Percentiles rank a stretch among this genome's conserved stretches.
Evolutionary conservation across 163 green algal species (phyloP).

Genomic region (Dunaliella salina): DNA sequence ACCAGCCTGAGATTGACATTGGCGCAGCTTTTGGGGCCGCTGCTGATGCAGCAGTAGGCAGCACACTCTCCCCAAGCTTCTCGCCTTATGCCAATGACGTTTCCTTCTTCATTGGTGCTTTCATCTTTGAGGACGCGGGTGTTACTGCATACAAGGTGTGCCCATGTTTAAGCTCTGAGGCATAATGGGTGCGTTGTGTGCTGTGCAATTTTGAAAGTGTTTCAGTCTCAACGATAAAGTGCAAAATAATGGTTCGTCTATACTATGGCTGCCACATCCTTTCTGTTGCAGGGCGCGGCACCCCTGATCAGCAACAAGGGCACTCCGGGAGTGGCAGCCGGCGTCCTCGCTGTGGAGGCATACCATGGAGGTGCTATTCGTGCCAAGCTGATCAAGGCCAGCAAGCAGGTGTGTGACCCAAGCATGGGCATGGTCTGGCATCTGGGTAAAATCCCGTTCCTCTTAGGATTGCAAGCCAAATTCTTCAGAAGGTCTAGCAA

Average conservation of each 20-base stretch:
- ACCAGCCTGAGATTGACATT: slow-evolving; percentile 45
- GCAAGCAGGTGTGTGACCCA: neutral
- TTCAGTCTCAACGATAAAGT: no score
- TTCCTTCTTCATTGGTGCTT: slow-evolving; percentile 42
- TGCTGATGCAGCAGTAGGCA: slow-evolving; percentile 31
- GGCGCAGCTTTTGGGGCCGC: slow-evolving; percentile 29
- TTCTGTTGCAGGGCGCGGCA: neutral
- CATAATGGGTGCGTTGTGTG: no score
- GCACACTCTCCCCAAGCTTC: slow-evolving; percentile 25
- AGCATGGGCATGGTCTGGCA: no score
- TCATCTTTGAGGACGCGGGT: slow-evolving; percentile 61
- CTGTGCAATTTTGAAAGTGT: no score
- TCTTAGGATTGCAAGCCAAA: no score
- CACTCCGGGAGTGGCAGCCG: slow-evolving; percentile 21
- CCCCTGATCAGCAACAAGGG: slow-evolving; percentile 4
- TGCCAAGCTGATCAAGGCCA: slow-evolving; percentile 24
- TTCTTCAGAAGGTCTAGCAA: no score
- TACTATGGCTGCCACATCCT: neutral
- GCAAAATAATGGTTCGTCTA: no score
- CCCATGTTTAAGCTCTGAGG: no score
- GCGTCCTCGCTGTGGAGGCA: slow-evolving; percentile 47
- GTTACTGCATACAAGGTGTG: slow-evolving; percentile 46
- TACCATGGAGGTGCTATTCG: slow-evolving; percentile 56
- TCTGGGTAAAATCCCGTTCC: no score
- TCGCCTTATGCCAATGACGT: slow-evolving; percentile 39